Percentiles rank a stretch among this genome's conserved stretches.
Conservation (phyloP, 345 rosid genomes). For the Ceriops zippeliana region DNA sequence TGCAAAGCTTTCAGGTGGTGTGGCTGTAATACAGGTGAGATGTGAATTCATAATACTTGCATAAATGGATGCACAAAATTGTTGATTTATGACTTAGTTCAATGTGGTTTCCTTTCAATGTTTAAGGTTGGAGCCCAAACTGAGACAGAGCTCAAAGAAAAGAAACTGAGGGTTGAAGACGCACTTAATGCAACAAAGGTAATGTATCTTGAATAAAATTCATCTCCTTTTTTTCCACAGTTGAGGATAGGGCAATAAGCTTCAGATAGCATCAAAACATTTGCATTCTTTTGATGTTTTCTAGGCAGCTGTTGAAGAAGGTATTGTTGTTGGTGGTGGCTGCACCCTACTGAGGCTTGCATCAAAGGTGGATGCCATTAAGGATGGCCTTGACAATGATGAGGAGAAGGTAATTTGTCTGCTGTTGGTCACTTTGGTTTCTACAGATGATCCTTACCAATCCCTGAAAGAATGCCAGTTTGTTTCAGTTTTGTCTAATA, state of each 20-base stretch:
- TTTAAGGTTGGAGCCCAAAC: conserved; percentile 38
- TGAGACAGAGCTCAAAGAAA: conserved; percentile 70
- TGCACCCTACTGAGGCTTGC: conserved; percentile 49
- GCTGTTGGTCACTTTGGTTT: background rate
- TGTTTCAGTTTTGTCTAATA: background rate
- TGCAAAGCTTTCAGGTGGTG: conserved; percentile 56
- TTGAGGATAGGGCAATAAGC: background rate
- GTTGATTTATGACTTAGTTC: too few species aligned
- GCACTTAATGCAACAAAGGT: conserved; percentile 99
- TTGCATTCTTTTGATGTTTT: background rate
- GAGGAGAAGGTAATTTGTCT: conserved; percentile 69
- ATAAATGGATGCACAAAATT: background rate
- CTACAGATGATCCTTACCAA: background rate
- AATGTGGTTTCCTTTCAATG: background rate
- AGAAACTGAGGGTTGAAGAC: conserved; percentile 96
- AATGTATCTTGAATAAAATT: background rate
- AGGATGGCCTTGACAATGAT: conserved; percentile 65
- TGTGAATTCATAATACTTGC: background rate
- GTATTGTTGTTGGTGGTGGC: conserved; percentile 40
- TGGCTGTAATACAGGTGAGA: conserved; percentile 33
- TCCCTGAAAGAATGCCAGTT: background rate
- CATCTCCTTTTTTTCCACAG: background rate
- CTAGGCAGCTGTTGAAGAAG: conserved; percentile 63
- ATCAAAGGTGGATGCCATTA: conserved; percentile 39
- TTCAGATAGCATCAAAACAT: background rate